Percentiles rank a stretch among this genome's conserved stretches.
These are phyloP conservation scores for Malania oleifera DNA, from an alignment of 164 flowering plant genomes.

Conservation along the genomic window DNA sequence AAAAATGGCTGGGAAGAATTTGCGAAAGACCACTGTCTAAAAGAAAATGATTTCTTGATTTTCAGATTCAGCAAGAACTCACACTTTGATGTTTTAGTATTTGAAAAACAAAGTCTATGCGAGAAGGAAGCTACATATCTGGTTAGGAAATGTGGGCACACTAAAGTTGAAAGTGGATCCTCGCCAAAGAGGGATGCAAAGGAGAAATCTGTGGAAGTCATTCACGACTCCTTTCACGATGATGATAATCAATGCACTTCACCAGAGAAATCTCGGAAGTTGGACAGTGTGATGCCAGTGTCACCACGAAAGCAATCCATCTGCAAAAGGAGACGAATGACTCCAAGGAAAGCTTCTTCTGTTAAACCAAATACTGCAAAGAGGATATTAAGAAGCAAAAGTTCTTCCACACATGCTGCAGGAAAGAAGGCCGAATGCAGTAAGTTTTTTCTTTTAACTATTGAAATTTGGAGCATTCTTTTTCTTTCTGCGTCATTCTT, in stretches of 20 bases:
- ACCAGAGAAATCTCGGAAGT: conserved; percentile 3
- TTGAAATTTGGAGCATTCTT: no score
- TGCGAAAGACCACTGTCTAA: conserved; percentile 28
- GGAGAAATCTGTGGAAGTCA: conserved; percentile 14
- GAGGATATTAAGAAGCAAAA: no score
- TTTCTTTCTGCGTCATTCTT: no score
- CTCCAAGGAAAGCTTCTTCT: no score
- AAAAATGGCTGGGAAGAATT: conserved; percentile 42
- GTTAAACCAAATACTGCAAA: no score
- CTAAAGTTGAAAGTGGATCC: conserved; percentile 6
- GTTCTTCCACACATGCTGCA: no score
- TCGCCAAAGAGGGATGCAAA: no score
- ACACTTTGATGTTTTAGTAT: conserved; percentile 37
- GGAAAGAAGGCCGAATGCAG: no score
- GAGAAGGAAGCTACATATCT: conserved; percentile 42
- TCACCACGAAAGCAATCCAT: neutral
- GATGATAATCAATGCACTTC: conserved; percentile 8
- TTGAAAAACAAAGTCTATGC: conserved; percentile 28
- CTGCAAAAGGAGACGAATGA: no score
- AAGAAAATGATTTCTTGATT: conserved; percentile 32
- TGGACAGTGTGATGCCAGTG: neutral
- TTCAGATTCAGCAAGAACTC: conserved; percentile 35
- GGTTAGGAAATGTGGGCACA: conserved; percentile 22
- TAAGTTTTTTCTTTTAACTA: no score
- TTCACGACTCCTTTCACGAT: neutral